phyloP scores from a whole-genome alignment of 2,329 filamentous ascomycete species.

The Pezicula radicicola region DNA sequence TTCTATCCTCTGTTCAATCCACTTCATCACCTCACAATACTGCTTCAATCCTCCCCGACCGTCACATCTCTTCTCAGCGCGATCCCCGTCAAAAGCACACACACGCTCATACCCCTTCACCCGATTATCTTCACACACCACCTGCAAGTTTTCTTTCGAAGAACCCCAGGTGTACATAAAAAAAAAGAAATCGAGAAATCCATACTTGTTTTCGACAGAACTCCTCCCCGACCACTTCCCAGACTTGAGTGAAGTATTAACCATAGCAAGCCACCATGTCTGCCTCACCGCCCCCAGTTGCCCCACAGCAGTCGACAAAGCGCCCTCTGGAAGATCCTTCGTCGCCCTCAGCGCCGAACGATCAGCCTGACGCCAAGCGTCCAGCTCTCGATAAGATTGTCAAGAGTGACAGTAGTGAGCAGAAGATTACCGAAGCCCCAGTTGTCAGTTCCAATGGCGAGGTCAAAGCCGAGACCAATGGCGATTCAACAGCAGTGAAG shows the following conservation, averaged over 20 bases:
- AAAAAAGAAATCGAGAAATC: conserved; percentile 40
- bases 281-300: conserved; percentile 58
- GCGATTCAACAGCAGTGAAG: conserved; percentile 46
- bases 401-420: conserved; percentile 56
- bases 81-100: conserved; percentile 28
- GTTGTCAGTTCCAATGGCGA: conserved; percentile 46
- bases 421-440: conserved; percentile 33
- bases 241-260: conserved; percentile 35
- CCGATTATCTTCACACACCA: conserved; percentile 43
- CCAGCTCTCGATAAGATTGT: conserved; percentile 91
- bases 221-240: conserved; percentile 38
- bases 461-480: conserved; percentile 36
- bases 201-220: conserved; percentile 46
- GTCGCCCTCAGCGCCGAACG: conserved; percentile 84
- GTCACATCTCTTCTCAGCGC: conserved; percentile 28
- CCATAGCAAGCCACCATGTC: conserved; percentile 61
- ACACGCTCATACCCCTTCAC: conserved; percentile 29
- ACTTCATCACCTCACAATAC: conserved; percentile 31
- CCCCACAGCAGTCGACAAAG: conserved; percentile 72
- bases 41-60: conserved; percentile 28
- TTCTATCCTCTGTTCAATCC: conserved; percentile 23
- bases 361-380: conserved; percentile 96
- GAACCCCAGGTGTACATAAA: conserved; percentile 84
- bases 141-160: conserved; percentile 93
- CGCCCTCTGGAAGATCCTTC: conserved; percentile 96